A percentile compares a stretch with the other conserved stretches of the same genome.
Conservation (phyloP, 2,329 filamentous ascomycete genomes). For the Talaromyces sp. region DNA sequence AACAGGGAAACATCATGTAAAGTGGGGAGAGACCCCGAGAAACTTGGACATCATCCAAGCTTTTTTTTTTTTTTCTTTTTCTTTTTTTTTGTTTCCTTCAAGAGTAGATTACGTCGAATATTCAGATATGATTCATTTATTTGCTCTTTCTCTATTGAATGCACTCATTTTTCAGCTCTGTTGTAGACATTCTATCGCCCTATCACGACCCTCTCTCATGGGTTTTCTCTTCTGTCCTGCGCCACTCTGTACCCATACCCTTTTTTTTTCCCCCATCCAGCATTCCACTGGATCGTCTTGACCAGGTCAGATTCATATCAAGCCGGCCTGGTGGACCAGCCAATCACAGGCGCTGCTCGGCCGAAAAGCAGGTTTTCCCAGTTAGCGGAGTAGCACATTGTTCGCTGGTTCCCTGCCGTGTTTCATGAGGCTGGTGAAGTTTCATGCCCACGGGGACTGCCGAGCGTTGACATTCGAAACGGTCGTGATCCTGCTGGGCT, state of each 20-base stretch:
- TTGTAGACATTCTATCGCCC: background rate
- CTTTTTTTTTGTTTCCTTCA: background rate
- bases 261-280: background rate
- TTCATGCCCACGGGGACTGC: background rate
- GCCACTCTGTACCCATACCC: background rate
- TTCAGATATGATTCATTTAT: too few relatives aligned
- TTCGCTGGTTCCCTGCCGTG: conserved; percentile 7
- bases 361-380: conserved; percentile 27
- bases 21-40: conserved; percentile 2
- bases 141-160: too few relatives aligned
- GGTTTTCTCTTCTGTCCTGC: conserved; percentile 1
- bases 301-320: conserved; percentile 9
- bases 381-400: conserved; percentile 4
- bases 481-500: background rate
- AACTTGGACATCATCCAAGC: background rate
- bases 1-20: conserved; percentile 6
- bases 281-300: background rate
- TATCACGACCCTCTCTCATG: background rate
- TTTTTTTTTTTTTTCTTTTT: background rate
- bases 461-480: background rate
- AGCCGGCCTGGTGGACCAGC: conserved; percentile 23
- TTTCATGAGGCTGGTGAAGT: background rate
- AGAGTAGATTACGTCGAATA: too few relatives aligned
- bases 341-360: conserved; percentile 16
- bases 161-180: background rate